phyloP scores from a whole-genome alignment of 768 basidiomycete species.

The Kwoniella shandongensis region DNA sequence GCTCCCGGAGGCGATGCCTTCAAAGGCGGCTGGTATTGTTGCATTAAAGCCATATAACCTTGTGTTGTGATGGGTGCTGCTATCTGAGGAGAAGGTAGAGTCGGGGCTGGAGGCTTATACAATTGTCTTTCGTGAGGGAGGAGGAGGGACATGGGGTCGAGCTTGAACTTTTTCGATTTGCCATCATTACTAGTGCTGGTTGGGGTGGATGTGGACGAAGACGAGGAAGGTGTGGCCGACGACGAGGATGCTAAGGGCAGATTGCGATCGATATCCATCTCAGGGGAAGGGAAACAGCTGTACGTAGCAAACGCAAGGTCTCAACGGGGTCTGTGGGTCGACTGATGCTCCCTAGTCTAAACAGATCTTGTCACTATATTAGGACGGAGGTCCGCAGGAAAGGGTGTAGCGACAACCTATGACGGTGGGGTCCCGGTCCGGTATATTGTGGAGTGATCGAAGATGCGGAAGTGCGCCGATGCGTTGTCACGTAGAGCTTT shows the following conservation, averaged over 20 bases:
- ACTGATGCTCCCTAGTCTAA: no score
- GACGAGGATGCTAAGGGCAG: slow-evolving; percentile 2
- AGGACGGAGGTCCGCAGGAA: no score
- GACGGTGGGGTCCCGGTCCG: no score
- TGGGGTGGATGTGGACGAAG: background rate
- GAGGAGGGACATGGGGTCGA: slow-evolving; percentile 47
- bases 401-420: no score
- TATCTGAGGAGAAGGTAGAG: background rate
- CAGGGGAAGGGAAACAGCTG: no score
- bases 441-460: no score
- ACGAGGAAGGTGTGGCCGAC: background rate
- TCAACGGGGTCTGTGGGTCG: no score
- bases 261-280: slow-evolving; percentile 6
- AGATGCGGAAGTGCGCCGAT: no score
- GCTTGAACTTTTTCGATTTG: slow-evolving; percentile 39
- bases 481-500: no score
- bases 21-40: background rate
- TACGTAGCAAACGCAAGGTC: no score
- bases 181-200: background rate
- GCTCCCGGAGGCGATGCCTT: background rate
- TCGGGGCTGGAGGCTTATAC: slow-evolving; percentile 6
- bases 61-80: slow-evolving; percentile 11
- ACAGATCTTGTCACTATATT: no score
- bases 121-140: slow-evolving; percentile 41
- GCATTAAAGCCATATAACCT: background rate